Evolutionary conservation across 176 grass and related monocot species (phyloP), one percentile per base, ranked within the genome.

Genomic region (Ensete glaucum): DNA sequence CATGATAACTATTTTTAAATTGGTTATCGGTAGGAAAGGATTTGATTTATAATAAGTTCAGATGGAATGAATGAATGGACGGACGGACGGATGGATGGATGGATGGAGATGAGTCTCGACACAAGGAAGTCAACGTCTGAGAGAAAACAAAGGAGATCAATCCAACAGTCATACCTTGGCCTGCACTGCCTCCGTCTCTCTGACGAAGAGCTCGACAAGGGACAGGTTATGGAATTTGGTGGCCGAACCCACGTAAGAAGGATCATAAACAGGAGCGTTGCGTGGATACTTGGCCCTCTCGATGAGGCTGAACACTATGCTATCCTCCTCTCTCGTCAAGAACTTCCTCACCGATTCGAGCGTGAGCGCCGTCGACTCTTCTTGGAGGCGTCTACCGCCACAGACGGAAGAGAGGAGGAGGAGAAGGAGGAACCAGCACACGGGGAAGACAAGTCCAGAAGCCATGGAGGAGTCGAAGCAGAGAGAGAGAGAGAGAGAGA

Each of bases 231-330:
- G 55, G 9, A 12, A 67, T 67, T 22, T 54, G 12, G 58, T 49
- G 21, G 2, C 6, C 43, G 3, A 14, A 9, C n/a, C 52, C 54
- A 60, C 69, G 49, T 50, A 81, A 24, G 73, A 5, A 25, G 82
- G 69, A 52, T 73, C 53, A 50, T 92, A 89, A 19, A 68, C 73
- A 25, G 84, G 86, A 19, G 60, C 34, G 75, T 92, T 87, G 49
- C 68, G 68, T 25, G 86, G 86, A 64, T 87, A 84, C 50, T 49
- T 89, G 15, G 90, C 73, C 86, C 90, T 78, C 82, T 92, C 90
- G 72, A 92, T 89, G 79, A 92, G 86, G 77, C 90, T 89, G 85
- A 92, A 87, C 57, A 92, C 79, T 50, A 92, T 82, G 73, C 79
- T 85, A 64, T 92, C 90, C 57, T 92, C 90, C 76, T 92, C 84